Evolutionary conservation across 164 flowering plant genomes (phyloP).

Genomic region (Chloranthus sessilifolius): DNA sequence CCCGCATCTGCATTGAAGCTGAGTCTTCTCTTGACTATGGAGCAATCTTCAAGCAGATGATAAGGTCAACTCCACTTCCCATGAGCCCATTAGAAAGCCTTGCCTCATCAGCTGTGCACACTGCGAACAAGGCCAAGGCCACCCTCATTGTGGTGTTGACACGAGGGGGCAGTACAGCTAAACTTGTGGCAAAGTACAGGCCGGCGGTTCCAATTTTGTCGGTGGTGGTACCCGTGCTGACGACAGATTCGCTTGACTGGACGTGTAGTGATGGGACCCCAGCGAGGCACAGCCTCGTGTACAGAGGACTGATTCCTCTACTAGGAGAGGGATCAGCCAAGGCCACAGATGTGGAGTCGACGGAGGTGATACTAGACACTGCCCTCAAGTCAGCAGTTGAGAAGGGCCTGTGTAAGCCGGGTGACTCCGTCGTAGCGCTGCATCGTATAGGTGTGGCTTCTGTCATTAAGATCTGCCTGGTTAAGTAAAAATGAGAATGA

Average conservation of each 20-base stretch:
- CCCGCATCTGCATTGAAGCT: slow-evolving; percentile 63
- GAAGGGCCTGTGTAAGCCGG: slow-evolving; percentile 39
- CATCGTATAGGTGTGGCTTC: slow-evolving; percentile 42
- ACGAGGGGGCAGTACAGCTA: slow-evolving; percentile 74
- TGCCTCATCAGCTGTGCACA: slow-evolving; percentile 76
- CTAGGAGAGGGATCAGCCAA: slow-evolving; percentile 76
- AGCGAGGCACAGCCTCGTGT: slow-evolving; percentile 67
- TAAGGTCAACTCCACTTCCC: slow-evolving; percentile 60
- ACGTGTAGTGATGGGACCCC: slow-evolving; percentile 69
- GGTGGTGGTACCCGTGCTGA: slow-evolving; percentile 73
- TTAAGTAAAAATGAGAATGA: slow-evolving; percentile 23
- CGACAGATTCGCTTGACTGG: slow-evolving; percentile 72
- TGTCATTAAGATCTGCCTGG: slow-evolving; percentile 39
- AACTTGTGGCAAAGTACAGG: slow-evolving; percentile 76
- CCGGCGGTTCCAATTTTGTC: slow-evolving; percentile 78
- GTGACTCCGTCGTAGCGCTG: slow-evolving; percentile 40
- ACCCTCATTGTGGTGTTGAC: slow-evolving; percentile 67
- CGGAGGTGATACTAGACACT: slow-evolving; percentile 65
- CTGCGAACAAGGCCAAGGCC: slow-evolving; percentile 68
- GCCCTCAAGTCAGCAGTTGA: slow-evolving; percentile 50
- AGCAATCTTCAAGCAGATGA: slow-evolving; percentile 66
- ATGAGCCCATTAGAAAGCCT: slow-evolving; percentile 83
- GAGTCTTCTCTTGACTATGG: slow-evolving; percentile 72
- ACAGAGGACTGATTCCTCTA: slow-evolving; percentile 65
- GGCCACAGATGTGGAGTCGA: slow-evolving; percentile 73